A percentile compares a stretch with the other conserved stretches of the same genome.
Evolutionary conservation across 2,329 filamentous ascomycete genomes (phyloP).

Genomic region (Botrytis sinoallii): DNA sequence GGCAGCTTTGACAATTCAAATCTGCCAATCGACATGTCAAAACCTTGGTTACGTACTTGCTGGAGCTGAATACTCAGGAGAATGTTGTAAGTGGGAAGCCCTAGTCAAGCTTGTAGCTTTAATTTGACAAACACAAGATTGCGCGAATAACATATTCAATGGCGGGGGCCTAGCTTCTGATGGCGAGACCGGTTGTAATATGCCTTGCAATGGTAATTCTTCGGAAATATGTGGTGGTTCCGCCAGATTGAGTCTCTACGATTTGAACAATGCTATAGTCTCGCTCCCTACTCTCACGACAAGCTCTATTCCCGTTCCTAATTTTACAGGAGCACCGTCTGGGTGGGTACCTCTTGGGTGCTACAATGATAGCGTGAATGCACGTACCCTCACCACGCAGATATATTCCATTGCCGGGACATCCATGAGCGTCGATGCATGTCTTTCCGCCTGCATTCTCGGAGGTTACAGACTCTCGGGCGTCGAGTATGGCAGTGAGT

Average conservation of each 20-base stretch:
- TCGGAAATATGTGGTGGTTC: slow-evolving; percentile 31
- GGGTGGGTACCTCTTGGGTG: slow-evolving; percentile 29
- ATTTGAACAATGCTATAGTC: slow-evolving; percentile 21
- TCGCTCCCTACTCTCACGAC: slow-evolving; percentile 17
- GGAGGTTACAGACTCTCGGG: slow-evolving; percentile 35
- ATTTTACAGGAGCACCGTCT: slow-evolving; percentile 16
- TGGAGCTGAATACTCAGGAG: slow-evolving; percentile 46
- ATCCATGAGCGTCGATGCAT: slow-evolving; percentile 28
- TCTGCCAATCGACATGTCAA: slow-evolving; percentile 30
- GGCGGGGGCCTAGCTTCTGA: slow-evolving; percentile 20
- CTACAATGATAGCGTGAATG: slow-evolving; percentile 27
- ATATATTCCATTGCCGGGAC: slow-evolving; percentile 23
- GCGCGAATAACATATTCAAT: slow-evolving; percentile 20
- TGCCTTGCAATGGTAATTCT: slow-evolving; percentile 29
- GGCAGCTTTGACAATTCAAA: slow-evolving; percentile 26
- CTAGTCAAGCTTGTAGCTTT: not conserved
- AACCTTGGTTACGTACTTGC: slow-evolving; percentile 39
- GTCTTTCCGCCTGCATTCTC: slow-evolving; percentile 37
- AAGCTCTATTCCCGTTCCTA: slow-evolving; percentile 16
- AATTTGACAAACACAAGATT: slow-evolving; percentile 18
- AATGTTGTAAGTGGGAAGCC: slow-evolving; percentile 39
- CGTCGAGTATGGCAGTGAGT: slow-evolving; percentile 38
- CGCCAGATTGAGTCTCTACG: slow-evolving; percentile 21
- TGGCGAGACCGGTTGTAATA: slow-evolving; percentile 29
- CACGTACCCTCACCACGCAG: slow-evolving; percentile 24